phyloP scores from a whole-genome alignment of 1,139 yeast species.

The Pichia cactophila region DNA sequence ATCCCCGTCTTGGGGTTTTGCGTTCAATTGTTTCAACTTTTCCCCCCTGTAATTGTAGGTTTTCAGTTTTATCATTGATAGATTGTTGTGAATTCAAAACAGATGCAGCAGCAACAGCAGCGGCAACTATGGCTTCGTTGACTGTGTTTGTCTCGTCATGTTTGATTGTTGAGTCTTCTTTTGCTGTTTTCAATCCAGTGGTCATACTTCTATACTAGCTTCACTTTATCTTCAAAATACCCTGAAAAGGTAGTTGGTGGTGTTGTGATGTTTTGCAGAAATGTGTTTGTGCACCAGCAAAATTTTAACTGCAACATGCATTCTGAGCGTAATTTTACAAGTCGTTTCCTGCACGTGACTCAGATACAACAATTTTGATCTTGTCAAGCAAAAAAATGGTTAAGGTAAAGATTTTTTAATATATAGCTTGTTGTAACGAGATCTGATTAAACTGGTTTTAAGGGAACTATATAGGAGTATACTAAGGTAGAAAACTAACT shows the following conservation, averaged over 20 bases:
- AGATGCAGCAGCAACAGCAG: neutral
- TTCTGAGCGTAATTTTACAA: too few relatives aligned
- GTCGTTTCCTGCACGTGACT: neutral
- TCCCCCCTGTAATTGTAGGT: neutral
- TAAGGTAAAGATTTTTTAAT: too few relatives aligned
- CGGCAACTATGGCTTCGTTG: neutral
- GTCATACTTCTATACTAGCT: neutral
- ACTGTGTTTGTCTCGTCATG: neutral
- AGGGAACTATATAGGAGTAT: too few relatives aligned
- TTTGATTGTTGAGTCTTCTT: neutral
- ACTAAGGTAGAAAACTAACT: too few relatives aligned
- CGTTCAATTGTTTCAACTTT: neutral
- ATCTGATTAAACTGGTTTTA: too few relatives aligned
- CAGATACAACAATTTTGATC: too few relatives aligned
- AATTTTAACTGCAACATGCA: neutral
- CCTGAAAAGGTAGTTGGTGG: constrained; percentile 8
- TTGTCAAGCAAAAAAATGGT: too few relatives aligned
- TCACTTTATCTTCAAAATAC: neutral
- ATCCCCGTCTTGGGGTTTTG: neutral
- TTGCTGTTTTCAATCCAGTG: neutral
- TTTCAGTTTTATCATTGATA: neutral
- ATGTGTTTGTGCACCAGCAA: constrained; percentile 10
- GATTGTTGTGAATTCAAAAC: neutral
- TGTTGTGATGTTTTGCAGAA: constrained; percentile 18
- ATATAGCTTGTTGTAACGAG: too few relatives aligned